phyloP scores from a whole-genome alignment of 441 rosid species.

The Sinapis alba region DNA sequence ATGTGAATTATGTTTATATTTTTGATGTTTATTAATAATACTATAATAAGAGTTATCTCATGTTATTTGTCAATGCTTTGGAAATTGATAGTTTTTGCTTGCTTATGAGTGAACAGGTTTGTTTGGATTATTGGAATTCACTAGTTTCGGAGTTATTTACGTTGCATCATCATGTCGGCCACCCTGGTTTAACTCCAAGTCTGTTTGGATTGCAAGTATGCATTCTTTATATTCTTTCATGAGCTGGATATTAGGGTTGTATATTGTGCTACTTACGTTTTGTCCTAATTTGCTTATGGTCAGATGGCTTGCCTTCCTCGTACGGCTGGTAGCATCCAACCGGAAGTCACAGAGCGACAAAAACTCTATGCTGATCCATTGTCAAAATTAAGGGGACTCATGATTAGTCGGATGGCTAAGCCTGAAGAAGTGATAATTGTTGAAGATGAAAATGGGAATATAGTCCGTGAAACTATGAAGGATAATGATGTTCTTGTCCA shows the following conservation, averaged over 20 bases:
- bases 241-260: background rate
- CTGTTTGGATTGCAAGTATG: slow-evolving; percentile 89
- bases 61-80: slow-evolving; percentile 15
- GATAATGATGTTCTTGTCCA: slow-evolving; percentile 99
- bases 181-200: slow-evolving; percentile 62
- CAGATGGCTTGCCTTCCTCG: slow-evolving; percentile 81
- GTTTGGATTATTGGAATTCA: slow-evolving; percentile 98
- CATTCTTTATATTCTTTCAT: slow-evolving; percentile 1
- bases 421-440: slow-evolving; percentile 99
- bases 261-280: slow-evolving; percentile 16
- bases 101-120: slow-evolving; percentile 63
- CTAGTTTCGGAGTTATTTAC: slow-evolving; percentile 89
- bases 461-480: slow-evolving; percentile 99
- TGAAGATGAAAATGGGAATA: slow-evolving; percentile 99
- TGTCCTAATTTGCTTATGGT: slow-evolving; percentile 28
- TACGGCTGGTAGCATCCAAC: slow-evolving; percentile 68
- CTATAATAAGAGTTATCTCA: background rate
- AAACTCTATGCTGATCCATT: slow-evolving; percentile 73
- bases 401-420: slow-evolving; percentile 99
- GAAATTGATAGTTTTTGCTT: slow-evolving; percentile 4
- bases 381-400: slow-evolving; percentile 95
- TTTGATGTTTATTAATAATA: background rate
- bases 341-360: slow-evolving; percentile 86
- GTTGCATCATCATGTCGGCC: slow-evolving; percentile 63
- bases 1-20: background rate